Base-by-base conservation (phyloP, 2,329 filamentous ascomycete genomes). In the Penicillium olsonii region DNA sequence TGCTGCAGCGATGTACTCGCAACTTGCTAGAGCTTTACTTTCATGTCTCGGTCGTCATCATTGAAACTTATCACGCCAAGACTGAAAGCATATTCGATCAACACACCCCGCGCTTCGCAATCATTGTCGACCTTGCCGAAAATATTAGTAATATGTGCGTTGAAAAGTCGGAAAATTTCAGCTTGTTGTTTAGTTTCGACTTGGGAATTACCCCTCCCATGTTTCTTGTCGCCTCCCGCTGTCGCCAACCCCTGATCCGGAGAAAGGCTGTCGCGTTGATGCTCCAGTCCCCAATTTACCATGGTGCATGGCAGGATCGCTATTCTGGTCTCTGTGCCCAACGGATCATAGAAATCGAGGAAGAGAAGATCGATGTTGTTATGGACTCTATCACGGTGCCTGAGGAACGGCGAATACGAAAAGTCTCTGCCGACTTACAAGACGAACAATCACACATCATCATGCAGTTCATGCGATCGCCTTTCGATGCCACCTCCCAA, bases 301-400 rank as follows among this genome's bases (percentile, higher is more conserved):
- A 45, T 6, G 47, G 47, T 29, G 35, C 19, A n/a, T 50, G 47
- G 47, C 37, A 29, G 6, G 47, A 50, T 45, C 47, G 27, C 19
- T 50, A 50, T 24, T 45, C 47, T 2, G 47, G 47, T 8, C 47
- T 45, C 29, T 50, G 47, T 45, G 41, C 41, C 2, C 47, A 44
- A 31, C 26, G 47, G 12, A 50, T 50, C 8, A 20, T 41, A 7
- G 47, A 50, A 12, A 11, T 50, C 12, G 47, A 50, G 15, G 47
- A 50, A 20, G 3, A 40, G 2, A 12, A 18, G 15, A 9, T 22
- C 10, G 26, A 15, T 3, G 39, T 14, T 11, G 8, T 47, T 14
- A 20, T 31, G 22, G 47, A 66, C 1, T 7, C 8, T 15, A 26
- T 34, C n/a, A 31, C 33, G 11, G 15, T 49, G 7, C 31, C 22